Base-by-base conservation (phyloP, 192 early-diverging fungal species). In the Coemansia sp. region DNA sequence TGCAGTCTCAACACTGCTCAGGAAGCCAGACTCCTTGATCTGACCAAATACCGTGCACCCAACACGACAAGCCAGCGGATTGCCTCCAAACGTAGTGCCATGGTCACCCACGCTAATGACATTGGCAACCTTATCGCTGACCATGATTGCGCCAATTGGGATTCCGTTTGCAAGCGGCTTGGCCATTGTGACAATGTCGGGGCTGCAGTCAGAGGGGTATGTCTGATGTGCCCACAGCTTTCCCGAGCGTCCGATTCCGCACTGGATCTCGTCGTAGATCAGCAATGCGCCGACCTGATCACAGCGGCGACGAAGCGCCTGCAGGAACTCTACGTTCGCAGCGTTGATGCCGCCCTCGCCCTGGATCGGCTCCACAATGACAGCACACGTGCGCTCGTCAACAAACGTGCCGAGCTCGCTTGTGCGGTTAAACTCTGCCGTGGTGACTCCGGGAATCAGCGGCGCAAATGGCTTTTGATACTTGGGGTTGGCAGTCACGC, bases 41-140 rank as follows among this genome's bases (percentile, higher is more conserved):
- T 90, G 88, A 18, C 73, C 74, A 45, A 92, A 71, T 8, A 97
- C 95, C 41, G 83, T 80, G 36, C 86, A 82, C 36, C 91, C 97
- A 10, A 94, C 94, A 37, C 89, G 88, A 67, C 93, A 93, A 15
- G 93, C 95, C 47, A 99, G 74, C 8, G 97, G 96, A 67, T 90
- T 92, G 41, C 97, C 97, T 63, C 97, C 97, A 87, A 97, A 99
- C 8, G 96, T 98, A 12, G 97, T 98, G 58, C 97, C 97, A 69
- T 99, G 97, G 79, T 99, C 96, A 60, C 97, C 92, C 16, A 91
- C 85, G 26, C 87, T 88, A 79, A 99, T 91, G 48, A 88, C 68
- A n/a, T 86, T 85, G 6, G 94, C 94, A 19, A 98, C 93, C 63
- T 83, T 78, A 61, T 88, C 79, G 61, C 86, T 86, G 57, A 92